Evolutionary conservation across 257 asterid genomes (phyloP), one percentile per base, ranked within the genome.

Genomic region (Solanum raphanifolium): DNA sequence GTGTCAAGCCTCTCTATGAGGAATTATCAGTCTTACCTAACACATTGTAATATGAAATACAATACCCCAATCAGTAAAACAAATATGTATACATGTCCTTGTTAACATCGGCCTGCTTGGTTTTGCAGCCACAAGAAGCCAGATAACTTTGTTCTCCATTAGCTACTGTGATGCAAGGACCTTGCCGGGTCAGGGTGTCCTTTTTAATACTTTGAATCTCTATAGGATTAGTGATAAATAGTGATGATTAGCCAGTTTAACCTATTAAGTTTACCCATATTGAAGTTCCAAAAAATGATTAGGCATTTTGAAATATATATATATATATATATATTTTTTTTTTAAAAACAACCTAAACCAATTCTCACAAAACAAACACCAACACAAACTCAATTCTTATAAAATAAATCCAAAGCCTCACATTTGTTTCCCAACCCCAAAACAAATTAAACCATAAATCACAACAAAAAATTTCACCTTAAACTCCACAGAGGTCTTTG

Each of bases 401-500:
- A 85, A 41, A 21, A 41, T 35, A 6, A 32, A 55, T 39, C 58
- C 43, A 35, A 85, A 48, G 55, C 52, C 60, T 15, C 84, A 43
- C 13, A 79, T 43, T 41, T 6, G 8, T 5, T 65, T 62, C 16
- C 71, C 31, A n/a, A n/a, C 31, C 71, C 16, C 71, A 62, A 62
- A 62, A 27, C 35, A 78, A 78, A 39, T 25, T n/a, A 74, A 75
- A 29, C 5, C 46, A 60, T 60, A 87, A 74, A 79, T 16, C 13
- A 29, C 62, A 74, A 36, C 52, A 76, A 72, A 88, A 29, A 87
- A 79, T 60, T 73, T 88, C 87, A 97, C 98, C 98, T 91, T 94
- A 89, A 96, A 97, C 87, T 97, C 98, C 89, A 97, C 98, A 74
- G 91, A 88, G 87, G 93, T 90, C 94, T 92, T 92, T 76, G 95